Percentiles rank a stretch among this genome's conserved stretches.
Evolutionary conservation across 805 yeast species (phyloP).

Genomic region (Starmerella bombi): DNA sequence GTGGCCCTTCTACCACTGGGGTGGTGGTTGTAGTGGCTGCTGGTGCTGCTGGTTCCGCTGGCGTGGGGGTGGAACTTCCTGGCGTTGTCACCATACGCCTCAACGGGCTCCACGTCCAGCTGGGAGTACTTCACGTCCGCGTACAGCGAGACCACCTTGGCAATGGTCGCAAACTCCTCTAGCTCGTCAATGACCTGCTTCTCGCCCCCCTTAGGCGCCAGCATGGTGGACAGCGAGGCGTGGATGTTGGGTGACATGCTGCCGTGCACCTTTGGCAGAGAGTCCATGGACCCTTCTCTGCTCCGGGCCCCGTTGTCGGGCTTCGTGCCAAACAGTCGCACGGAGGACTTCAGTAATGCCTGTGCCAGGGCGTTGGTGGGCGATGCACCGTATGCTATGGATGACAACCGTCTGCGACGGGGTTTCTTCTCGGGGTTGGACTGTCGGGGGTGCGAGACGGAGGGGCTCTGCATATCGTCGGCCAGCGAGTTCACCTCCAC

Average conservation of each 20-base stretch:
- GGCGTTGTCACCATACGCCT: constrained; percentile 14
- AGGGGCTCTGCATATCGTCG: constrained; percentile 56
- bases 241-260: neutral
- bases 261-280: neutral
- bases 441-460: constrained; percentile 7
- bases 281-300: neutral
- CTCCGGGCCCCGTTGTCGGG: neutral
- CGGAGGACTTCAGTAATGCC: constrained; percentile 78
- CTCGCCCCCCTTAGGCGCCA: constrained; percentile 18
- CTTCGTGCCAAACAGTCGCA: constrained; percentile 59
- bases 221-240: constrained; percentile 10
- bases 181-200: constrained; percentile 30
- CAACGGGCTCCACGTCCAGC: constrained; percentile 41
- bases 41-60: too few relatives aligned
- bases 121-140: constrained; percentile 88
- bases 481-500: constrained; percentile 94
- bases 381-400: constrained; percentile 29
- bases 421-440: constrained; percentile 12
- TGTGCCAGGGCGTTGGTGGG: constrained; percentile 82
- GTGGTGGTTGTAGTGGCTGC: constrained; percentile 1
- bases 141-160: constrained; percentile 74
- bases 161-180: constrained; percentile 73
- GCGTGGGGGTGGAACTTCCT: too few relatives aligned
- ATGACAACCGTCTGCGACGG: constrained; percentile 23
- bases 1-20: neutral